Base-by-base conservation (phyloP, 306 rosid species). In the Pyrus pyrifolia region DNA sequence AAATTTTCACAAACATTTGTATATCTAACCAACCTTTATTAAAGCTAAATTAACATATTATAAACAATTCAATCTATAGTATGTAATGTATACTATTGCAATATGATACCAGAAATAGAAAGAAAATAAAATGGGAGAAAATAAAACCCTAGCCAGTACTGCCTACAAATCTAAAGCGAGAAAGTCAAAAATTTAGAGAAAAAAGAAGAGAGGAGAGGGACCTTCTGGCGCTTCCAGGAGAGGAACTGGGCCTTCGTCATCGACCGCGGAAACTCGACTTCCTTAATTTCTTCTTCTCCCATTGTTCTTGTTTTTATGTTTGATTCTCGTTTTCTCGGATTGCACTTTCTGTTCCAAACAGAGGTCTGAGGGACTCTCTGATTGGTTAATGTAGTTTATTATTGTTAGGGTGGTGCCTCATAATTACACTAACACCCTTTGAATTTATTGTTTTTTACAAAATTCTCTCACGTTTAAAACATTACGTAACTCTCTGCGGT, bases 181-280 rank as follows among this genome's bases (percentile, higher is more conserved):
- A 29, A 23, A 79, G 40, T 3, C 4, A 42, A 49, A 49, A 14
- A 14, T 11, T 15, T n/a, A 70, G 27, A 25, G 18, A 45, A 58
- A 70, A 79, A 70, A 51, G 60, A 65, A 40, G 38, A 11, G 7
- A 46, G 52, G 51, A 45, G 52, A 46, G 52, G 22, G 66, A 95
- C 98, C 93, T 92, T 92, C 25, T 87, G 93, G 78, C 85, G 88
- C 83, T 95, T 95, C 98, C 97, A 93, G 11, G 89, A 82, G 68
- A 92, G 90, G 80, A 92, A 92, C 72, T 95, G 97, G 18, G 85
- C 78, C 76, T 46, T 76, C 19, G 86, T 78, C 55, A 82, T 67
- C 3, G 85, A 76, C 12, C 65, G 83, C 1, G 90, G 82, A 10
- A 55, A 79, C 74, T 85, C 78, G 69, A 67, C 61, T 59, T 72